Conservation (phyloP, 2,329 filamentous ascomycete genomes). For the Cordyceps cateniannulata region DNA sequence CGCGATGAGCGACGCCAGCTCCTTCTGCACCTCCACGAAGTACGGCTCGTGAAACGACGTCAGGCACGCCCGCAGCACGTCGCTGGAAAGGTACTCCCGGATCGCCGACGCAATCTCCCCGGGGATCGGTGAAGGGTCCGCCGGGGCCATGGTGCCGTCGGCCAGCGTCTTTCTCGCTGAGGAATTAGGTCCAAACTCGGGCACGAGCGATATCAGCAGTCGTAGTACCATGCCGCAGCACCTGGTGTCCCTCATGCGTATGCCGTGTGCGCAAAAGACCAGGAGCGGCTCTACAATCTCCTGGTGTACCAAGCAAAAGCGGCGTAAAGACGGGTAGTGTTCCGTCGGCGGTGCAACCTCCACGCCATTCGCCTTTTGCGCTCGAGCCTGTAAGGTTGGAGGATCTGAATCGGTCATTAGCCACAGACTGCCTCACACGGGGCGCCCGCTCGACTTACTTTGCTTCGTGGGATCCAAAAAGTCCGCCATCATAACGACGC, state of each 20-base stretch:
- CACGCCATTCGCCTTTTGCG: constrained; percentile 13
- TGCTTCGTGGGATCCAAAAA: constrained; percentile 70
- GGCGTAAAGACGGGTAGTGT: constrained; percentile 58
- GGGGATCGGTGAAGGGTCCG: constrained; percentile 40
- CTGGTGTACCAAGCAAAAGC: constrained; percentile 74
- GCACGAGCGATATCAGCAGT: constrained; percentile 78
- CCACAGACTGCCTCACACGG: background rate
- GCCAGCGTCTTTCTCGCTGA: constrained; percentile 18
- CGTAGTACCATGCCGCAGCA: constrained; percentile 81
- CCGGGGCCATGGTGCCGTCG: constrained; percentile 14
- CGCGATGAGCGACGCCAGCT: constrained; percentile 82
- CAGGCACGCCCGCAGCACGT: constrained; percentile 85
- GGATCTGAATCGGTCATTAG: constrained; percentile 23
- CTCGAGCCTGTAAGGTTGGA: constrained; percentile 21
- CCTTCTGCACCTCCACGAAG: constrained; percentile 93
- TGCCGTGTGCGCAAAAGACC: constrained; percentile 83
- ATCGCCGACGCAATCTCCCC: constrained; percentile 57
- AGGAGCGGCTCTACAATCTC: constrained; percentile 81
- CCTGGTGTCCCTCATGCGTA: constrained; percentile 82
- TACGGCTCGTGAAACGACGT: constrained; percentile 90
- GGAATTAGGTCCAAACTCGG: constrained; percentile 56
- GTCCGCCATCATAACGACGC: constrained; percentile 84
- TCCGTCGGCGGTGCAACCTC: constrained; percentile 23
- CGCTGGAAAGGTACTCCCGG: constrained; percentile 81
- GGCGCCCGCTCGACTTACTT: constrained; percentile 39